Conservation (phyloP, 2,329 filamentous ascomycete genomes). For the Epichloe gansuensis region DNA sequence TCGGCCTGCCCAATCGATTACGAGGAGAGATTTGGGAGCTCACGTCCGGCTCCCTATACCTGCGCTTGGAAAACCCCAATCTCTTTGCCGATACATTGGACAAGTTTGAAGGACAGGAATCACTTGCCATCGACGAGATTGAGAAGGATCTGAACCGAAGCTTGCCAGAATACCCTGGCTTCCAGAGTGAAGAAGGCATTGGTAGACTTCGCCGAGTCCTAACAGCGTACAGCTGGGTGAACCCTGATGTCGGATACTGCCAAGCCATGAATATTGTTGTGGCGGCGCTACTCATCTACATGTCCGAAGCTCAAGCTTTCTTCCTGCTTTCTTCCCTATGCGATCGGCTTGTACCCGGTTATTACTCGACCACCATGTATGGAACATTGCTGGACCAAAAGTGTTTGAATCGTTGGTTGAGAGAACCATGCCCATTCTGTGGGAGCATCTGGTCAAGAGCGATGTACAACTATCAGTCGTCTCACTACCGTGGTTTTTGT, state of each 20-base stretch:
- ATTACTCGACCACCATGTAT: conserved; percentile 99
- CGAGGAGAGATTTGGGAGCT: conserved; percentile 95
- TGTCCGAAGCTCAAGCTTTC: conserved; percentile 92
- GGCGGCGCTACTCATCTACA: conserved; percentile 94
- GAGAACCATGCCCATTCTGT: conserved; percentile 95
- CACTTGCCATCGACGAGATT: conserved; percentile 94
- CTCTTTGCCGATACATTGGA: conserved; percentile 73
- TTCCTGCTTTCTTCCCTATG: conserved; percentile 86
- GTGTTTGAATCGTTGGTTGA: conserved; percentile 98
- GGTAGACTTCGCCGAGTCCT: conserved; percentile 78
- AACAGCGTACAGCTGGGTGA: conserved; percentile 95
- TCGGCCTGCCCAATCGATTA: conserved; percentile 85
- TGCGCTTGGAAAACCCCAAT: conserved; percentile 74
- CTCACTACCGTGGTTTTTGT: conserved; percentile 94
- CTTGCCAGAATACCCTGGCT: conserved; percentile 92
- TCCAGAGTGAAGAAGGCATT: conserved; percentile 93
- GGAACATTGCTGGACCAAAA: conserved; percentile 88
- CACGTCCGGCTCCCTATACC: conserved; percentile 79
- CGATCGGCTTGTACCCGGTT: conserved; percentile 84
- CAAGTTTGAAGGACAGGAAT: conserved; percentile 76
- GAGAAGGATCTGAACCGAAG: conserved; percentile 97
- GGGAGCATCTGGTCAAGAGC: conserved; percentile 94
- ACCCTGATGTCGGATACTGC: conserved; percentile 92
- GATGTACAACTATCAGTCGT: conserved; percentile 97
- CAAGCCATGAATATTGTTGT: conserved; percentile 99